Evolutionary conservation across 345 rosid species (phyloP).

Genomic region (Populus nigra): DNA sequence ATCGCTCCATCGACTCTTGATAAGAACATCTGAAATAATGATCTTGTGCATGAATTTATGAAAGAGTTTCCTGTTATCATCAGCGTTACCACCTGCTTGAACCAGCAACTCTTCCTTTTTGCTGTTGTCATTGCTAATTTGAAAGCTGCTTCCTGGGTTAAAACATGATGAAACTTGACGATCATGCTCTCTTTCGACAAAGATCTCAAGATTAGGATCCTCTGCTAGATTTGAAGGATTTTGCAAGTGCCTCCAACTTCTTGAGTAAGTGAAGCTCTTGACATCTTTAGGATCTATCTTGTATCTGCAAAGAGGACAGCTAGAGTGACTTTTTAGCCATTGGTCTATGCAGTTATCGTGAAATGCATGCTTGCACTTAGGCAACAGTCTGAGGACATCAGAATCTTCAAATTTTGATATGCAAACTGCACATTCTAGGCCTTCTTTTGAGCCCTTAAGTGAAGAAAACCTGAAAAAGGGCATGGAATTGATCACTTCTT

Average conservation of each 20-base stretch:
- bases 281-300: conserved; percentile 30
- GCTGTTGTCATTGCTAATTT: not conserved
- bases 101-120: conserved; percentile 16
- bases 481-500: conserved; percentile 30
- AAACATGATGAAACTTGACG: conserved; percentile 26
- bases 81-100: conserved; percentile 5
- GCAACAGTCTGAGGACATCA: conserved; percentile 44
- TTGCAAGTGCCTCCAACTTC: conserved; percentile 28
- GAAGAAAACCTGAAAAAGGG: conserved; percentile 47
- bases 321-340: conserved; percentile 46
- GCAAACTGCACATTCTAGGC: conserved; percentile 47
- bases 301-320: conserved; percentile 52
- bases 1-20: conserved; percentile 51
- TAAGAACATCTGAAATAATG: conserved; percentile 36
- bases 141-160: conserved; percentile 13
- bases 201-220: conserved; percentile 34
- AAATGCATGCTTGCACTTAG: conserved; percentile 48
- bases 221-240: conserved; percentile 28
- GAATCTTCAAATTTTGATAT: conserved; percentile 42
- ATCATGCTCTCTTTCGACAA: conserved; percentile 35
- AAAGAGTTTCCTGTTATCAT: conserved; percentile 7
- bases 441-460: conserved; percentile 41
- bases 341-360: conserved; percentile 44
- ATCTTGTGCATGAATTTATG: conserved; percentile 51
- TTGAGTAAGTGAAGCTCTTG: conserved; percentile 22